Evolutionary conservation across 2,329 filamentous ascomycete species (phyloP).

Genomic region (Incumbomyces delicatus): DNA sequence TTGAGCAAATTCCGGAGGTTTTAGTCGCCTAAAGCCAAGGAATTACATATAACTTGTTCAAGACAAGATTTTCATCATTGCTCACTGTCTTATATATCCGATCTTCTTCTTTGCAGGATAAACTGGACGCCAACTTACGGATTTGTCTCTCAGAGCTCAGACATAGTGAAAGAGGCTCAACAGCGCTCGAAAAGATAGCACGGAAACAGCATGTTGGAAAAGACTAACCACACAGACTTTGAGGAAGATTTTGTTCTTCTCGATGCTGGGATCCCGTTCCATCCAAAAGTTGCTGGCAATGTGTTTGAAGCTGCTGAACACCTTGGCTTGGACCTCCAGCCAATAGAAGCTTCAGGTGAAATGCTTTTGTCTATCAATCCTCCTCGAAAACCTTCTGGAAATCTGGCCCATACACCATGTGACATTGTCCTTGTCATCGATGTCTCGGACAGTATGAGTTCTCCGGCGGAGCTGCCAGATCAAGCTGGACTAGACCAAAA

Average conservation of each 20-base stretch:
- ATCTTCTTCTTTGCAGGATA: no score
- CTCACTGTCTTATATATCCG: no score
- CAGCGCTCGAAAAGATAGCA: no score
- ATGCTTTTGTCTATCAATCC: conserved; percentile 19
- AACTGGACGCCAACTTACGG: no score
- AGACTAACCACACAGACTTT: no score
- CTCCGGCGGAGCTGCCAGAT: conserved; percentile 37
- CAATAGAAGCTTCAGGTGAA: conserved; percentile 12
- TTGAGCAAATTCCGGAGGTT: no score
- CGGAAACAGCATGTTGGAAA: no score
- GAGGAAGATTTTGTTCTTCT: conserved; percentile 4
- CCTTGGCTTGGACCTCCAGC: conserved; percentile 11
- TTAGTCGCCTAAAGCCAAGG: no score
- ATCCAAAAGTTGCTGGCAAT: background rate
- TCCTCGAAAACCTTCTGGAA: conserved; percentile 15
- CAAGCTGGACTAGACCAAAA: conserved; percentile 20
- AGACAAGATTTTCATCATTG: no score
- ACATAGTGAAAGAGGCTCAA: no score
- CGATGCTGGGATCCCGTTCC: background rate
- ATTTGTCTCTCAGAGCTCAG: no score
- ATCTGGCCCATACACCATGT: conserved; percentile 36
- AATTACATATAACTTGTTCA: no score
- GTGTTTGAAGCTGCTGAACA: background rate
- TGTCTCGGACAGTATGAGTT: conserved; percentile 48
- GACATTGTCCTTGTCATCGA: conserved; percentile 56